phyloP scores from a whole-genome alignment of 106 monocot genomes.

The Dactylorhiza incarnata region DNA sequence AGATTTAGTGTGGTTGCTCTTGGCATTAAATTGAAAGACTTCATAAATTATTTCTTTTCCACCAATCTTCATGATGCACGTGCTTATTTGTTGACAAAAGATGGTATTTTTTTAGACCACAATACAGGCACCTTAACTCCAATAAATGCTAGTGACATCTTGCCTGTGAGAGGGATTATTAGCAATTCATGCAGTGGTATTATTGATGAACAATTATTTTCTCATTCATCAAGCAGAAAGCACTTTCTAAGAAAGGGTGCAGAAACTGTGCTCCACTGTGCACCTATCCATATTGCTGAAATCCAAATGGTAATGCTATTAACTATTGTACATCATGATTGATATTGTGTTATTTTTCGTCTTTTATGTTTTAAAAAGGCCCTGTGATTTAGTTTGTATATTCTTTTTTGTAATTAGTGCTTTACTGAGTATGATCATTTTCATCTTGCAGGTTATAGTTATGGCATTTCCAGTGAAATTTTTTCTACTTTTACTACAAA shows the following conservation, averaged over 20 bases:
- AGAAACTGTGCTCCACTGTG: background rate
- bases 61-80: constrained; percentile 3
- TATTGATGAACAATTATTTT: background rate
- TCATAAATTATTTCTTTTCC: constrained; percentile 1
- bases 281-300: constrained; percentile 12
- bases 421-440: background rate
- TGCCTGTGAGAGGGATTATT: background rate
- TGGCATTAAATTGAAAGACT: constrained; percentile 12
- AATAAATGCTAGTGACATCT: background rate
- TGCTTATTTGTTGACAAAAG: constrained; percentile 5
- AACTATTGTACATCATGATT: background rate
- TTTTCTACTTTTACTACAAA: constrained; percentile 2
- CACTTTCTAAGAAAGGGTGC: background rate
- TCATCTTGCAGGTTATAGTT: constrained; percentile 20
- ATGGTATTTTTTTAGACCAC: constrained; percentile 4
- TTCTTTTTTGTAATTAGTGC: background rate
- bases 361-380: background rate
- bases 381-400: background rate
- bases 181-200: constrained; percentile 11
- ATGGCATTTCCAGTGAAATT: constrained; percentile 9
- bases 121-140: background rate
- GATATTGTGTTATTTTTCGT: background rate
- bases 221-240: background rate
- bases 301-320: constrained; percentile 14
- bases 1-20: constrained; percentile 10